Evolutionary conservation across 164 flowering plant species (phyloP), one percentile per base, ranked within the genome.

Genomic region (Magnolia sinica): DNA sequence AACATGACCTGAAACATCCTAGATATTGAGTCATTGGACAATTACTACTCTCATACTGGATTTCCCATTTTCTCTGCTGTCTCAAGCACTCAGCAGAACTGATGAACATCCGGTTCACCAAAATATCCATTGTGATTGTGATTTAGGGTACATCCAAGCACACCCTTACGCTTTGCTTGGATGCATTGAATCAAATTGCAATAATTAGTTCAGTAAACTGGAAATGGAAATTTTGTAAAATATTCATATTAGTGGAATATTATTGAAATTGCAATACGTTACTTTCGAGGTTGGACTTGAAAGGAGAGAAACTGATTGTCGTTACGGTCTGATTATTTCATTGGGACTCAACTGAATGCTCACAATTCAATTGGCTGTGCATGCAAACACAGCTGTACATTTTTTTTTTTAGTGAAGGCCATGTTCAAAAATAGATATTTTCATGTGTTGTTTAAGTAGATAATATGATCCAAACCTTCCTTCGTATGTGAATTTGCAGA

Each of bases 401-500:
- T 37, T 37, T 37, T 31, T 31, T 0, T 37, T 4, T 37, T 3
- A 37, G 45, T 3, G 5, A 37, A 37, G 45, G 6, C 45, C 45
- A 37, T 37, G 45, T 37, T 37, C 45, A 37, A 37, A 37, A 37
- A 37, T 37, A 37, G 45, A 37, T 5, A 37, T 37, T 24, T 24
- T 24, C 27, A 24, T 24, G 45, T 37, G 45, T 37, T 4, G 5
- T 37, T 50, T 49, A 8, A 70, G 14, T 13, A 49, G 49, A 11
- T 7, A 11, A 37, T 52, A 4, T 52, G 10, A 52, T 24, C 8
- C 50, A 22, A 11, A 72, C 19, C 8, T 72, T 18, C 31, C 52
- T 70, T 52, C 71, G 8, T 72, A 72, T 9, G 71, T 80, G 50
- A 51, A 71, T 69, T 78, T 77, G 79, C 91, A 89, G 96, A 87